Evolutionary conservation across 164 flowering plant genomes (phyloP), one percentile per base, ranked within the genome.

Genomic region (Protea cynaroides): DNA sequence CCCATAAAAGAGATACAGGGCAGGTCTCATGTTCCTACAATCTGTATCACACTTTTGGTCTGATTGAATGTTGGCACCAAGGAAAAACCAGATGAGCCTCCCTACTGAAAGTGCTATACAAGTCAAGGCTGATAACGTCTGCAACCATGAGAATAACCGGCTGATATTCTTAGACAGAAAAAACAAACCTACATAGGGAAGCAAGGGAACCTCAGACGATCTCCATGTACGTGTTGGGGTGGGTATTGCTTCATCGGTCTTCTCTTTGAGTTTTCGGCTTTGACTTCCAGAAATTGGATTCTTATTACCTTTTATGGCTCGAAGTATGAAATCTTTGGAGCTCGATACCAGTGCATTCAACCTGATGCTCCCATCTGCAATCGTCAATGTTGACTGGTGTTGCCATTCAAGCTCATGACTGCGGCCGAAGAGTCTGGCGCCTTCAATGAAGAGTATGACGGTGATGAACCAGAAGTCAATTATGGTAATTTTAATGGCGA

Each of bases 341-440:
- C 87, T 73, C 1, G 87, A 72, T 63, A 73, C 81, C 63, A 93
- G 47, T 0, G 86, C 85, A 4, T 83, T 81, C 65, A 87, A 87
- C 58, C 95, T 94, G 68, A 81, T 78, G 22, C 92, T 90, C 0
- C 79, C 88, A 63, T 84, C 96, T 0, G 92, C 34, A 13, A 87
- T 59, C 11, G 97, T 84, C 97, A 96, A 90, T 7, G 96, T 90
- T 24, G 95, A 84, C 69, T 89, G 94, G 66, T 87, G 93, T 55
- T 91, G 93, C 96, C 93, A 89, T 70, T 94, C 95, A 18, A 94
- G 93, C 74, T 91, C 97, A 73, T 82, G 98, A 54, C 97, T 90
- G 47, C 93, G 61, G 81, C 98, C 87, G 80, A 90, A 90, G 8
- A 94, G 89, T 38, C 98, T 62, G 1, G 93, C 70, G 19, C 99